phyloP scores from a whole-genome alignment of 2,329 filamentous ascomycete genomes.

The Apiospora kogelbergensis region DNA sequence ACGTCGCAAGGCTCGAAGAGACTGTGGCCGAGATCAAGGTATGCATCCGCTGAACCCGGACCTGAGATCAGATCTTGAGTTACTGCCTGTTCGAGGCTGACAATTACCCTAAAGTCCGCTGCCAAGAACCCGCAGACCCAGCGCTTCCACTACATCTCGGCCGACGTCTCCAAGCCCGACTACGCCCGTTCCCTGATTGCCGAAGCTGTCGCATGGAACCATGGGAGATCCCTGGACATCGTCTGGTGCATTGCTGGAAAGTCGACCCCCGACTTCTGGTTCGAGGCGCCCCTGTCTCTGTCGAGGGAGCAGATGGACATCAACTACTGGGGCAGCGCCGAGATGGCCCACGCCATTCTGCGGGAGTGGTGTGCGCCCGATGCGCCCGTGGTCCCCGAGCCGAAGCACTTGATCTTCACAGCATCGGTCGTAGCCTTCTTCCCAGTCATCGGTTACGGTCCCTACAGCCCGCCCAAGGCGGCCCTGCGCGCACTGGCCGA shows the following conservation, averaged over 20 bases:
- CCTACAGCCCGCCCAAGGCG: constrained; percentile 83
- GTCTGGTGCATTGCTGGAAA: constrained; percentile 89
- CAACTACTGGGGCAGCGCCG: constrained; percentile 85
- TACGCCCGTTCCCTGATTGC: constrained; percentile 71
- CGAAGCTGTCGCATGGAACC: constrained; percentile 78
- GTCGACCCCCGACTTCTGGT: constrained; percentile 72
- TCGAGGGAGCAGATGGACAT: constrained; percentile 83
- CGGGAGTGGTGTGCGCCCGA: constrained; percentile 67
- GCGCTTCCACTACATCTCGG: constrained; percentile 79
- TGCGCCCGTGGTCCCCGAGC: constrained; percentile 43
- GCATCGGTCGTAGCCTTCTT: constrained; percentile 74
- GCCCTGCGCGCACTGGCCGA: constrained; percentile 84
- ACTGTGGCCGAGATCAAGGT: constrained; percentile 55
- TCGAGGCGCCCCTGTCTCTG: constrained; percentile 67
- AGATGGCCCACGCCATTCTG: constrained; percentile 80
- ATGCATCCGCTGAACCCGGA: not conserved
- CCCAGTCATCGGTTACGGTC: constrained; percentile 76
- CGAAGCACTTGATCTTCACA: constrained; percentile 86
- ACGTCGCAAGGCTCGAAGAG: constrained; percentile 69
- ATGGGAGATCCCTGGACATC: constrained; percentile 70
- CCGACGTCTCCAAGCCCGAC: constrained; percentile 71
- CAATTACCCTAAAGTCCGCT: constrained; percentile 48
- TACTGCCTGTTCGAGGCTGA: not conserved
- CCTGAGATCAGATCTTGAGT: constrained; percentile 7
- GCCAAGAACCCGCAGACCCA: constrained; percentile 68